Evolutionary conservation across 2,329 filamentous ascomycete species (phyloP).

Genomic region (Fusarium verrucosum): DNA sequence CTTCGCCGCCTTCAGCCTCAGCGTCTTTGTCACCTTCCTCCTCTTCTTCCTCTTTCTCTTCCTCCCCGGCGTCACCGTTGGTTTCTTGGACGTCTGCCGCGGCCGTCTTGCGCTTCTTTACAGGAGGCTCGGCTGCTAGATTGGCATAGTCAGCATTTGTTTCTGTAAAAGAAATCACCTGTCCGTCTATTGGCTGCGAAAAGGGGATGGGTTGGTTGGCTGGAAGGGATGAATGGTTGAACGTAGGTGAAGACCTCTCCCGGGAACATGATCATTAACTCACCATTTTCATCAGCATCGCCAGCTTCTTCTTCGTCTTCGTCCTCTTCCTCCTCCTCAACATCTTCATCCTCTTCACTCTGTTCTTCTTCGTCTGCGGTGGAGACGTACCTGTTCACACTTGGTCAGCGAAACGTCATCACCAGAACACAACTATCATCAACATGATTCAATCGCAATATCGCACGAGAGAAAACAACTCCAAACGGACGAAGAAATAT

Average conservation of each 20-base stretch:
- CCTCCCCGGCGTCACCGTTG: slow-evolving; percentile 50
- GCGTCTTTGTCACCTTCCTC: slow-evolving; percentile 46
- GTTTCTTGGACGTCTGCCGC: slow-evolving; percentile 45
- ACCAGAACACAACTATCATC: background rate
- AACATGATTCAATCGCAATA: background rate
- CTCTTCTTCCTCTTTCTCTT: slow-evolving; percentile 49
- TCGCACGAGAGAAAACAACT: background rate
- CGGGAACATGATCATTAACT: slow-evolving; percentile 40
- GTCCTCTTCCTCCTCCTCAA: slow-evolving; percentile 51
- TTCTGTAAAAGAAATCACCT: background rate
- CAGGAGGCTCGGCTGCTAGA: slow-evolving; percentile 47
- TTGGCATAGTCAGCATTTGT: background rate
- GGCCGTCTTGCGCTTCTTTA: slow-evolving; percentile 62
- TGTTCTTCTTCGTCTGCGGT: slow-evolving; percentile 55
- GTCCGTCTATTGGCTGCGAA: background rate
- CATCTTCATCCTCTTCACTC: slow-evolving; percentile 53
- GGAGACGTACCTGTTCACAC: slow-evolving; percentile 48
- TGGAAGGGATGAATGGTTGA: background rate
- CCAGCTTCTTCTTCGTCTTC: slow-evolving; percentile 48
- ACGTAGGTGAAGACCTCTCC: slow-evolving; percentile 2
- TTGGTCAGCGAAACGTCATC: slow-evolving; percentile 27
- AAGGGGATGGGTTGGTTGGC: background rate
- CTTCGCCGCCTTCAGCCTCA: slow-evolving; percentile 42
- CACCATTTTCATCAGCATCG: slow-evolving; percentile 48
- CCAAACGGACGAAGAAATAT: background rate